Base-by-base conservation (phyloP, 106 monocot species). In the Allium cepa region DNA sequence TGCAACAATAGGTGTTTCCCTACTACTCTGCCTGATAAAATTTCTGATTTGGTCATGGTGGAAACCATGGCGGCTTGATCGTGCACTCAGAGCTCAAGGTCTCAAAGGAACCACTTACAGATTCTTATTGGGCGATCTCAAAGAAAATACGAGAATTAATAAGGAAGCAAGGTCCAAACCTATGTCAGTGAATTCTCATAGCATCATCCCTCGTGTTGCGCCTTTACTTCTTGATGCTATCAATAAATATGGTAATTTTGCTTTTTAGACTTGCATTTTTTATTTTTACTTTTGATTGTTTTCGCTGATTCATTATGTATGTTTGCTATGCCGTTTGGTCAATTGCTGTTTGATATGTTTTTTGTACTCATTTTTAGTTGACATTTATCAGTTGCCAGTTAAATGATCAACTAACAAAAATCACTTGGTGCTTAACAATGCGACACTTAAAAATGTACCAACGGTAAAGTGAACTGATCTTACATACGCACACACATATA, bases 1-100 rank as follows among this genome's bases (percentile, higher is more conserved):
- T 36, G 36, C 36, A 36, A 36, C 36, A 36, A 8, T 55, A 55
- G 53, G 53, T 2, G 18, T 48, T 49, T 64, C 15, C 4, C 17
- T 64, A 9, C 1, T 26, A 9, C 14, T 15, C n/a, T 64, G 46
- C 11, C 17, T 17, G n/a, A 7, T 64, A 18, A 64, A 18, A 17
- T 17, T 13, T 7, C 14, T 64, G 13, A 70, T 71, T 52, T 71
- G 72, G 73, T 27, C 55, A 46, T 84, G 80, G 86, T 63, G 63
- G 59, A 47, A 11, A 50, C 90, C 90, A 1, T 46, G 73, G 64
- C 64, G 73, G 65, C 53, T 86, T 16, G 90, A 79, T 50, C 60
- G 78, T 7, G 69, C 70, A 8, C 83, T 90, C 9, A 61, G 77
- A 68, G 72, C 73, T 13, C 86, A 90, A 69, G 90, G 90, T 55